Evolutionary conservation across 352 stramenopile species (phyloP).

Genomic region (Phytophthora melonis): DNA sequence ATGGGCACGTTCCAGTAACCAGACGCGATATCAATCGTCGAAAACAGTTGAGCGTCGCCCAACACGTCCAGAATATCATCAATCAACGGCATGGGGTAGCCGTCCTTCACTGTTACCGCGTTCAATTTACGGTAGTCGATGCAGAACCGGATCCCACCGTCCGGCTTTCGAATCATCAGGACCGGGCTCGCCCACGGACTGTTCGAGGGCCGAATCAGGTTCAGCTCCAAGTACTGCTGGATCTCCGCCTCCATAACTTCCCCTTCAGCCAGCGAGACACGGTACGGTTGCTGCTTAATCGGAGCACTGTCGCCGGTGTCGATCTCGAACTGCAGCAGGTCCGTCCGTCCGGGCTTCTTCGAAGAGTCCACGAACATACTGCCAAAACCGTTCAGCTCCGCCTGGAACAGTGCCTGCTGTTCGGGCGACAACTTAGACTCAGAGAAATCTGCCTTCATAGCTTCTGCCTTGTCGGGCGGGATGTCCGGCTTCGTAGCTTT

Average conservation of each 20-base stretch:
- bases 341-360: too few relatives aligned
- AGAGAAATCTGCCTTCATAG: constrained; percentile 1
- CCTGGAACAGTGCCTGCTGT: too few relatives aligned
- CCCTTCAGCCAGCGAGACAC: constrained; percentile 11
- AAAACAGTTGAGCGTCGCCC: constrained; percentile 1
- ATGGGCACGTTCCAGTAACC: constrained; percentile 12
- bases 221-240: constrained; percentile 13
- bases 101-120: constrained; percentile 13
- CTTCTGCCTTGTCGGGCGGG: neutral
- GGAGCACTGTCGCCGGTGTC: constrained; percentile 9
- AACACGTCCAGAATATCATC: constrained; percentile 23
- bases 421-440: neutral
- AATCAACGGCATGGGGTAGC: constrained; percentile 21
- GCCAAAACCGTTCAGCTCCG: too few relatives aligned
- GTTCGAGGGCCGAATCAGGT: constrained; percentile 1
- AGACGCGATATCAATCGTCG: constrained; percentile 8
- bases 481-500: neutral
- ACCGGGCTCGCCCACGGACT: constrained; percentile 14
- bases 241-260: constrained; percentile 17
- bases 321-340: too few relatives aligned
- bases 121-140: constrained; percentile 25
- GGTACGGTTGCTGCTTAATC: constrained; percentile 20
- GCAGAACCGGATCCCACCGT: constrained; percentile 18
- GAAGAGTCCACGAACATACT: too few relatives aligned
- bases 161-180: neutral